Percentiles rank a stretch among this genome's conserved stretches.
Evolutionary conservation across 306 rosid genomes (phyloP).

Genomic region (Hippophae tibetana): DNA sequence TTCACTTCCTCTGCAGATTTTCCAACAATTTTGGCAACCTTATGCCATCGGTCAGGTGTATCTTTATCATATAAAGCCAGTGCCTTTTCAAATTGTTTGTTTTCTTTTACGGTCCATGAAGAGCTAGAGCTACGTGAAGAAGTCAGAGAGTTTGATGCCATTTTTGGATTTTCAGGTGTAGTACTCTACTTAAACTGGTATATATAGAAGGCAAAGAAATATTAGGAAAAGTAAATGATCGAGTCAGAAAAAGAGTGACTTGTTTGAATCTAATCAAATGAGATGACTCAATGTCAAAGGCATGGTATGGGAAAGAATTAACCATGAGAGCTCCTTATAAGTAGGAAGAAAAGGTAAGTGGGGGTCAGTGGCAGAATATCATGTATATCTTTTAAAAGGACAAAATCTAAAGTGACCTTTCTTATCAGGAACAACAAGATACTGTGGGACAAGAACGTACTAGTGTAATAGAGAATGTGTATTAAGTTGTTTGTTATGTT

Average conservation of each 20-base stretch:
- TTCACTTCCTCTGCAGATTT: slow-evolving; percentile 69
- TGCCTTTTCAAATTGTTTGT: slow-evolving; percentile 66
- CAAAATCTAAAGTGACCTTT: slow-evolving; percentile 33
- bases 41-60: slow-evolving; percentile 72
- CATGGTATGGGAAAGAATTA: slow-evolving; percentile 18
- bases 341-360: slow-evolving; percentile 28
- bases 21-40: slow-evolving; percentile 59
- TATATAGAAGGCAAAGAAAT: not conserved
- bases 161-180: slow-evolving; percentile 1
- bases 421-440: slow-evolving; percentile 35
- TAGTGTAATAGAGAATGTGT: slow-evolving; percentile 39
- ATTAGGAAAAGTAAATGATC: not conserved
- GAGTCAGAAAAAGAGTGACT: not conserved
- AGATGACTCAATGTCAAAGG: slow-evolving; percentile 24
- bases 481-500: slow-evolving; percentile 3
- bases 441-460: slow-evolving; percentile 23
- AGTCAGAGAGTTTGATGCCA: slow-evolving; percentile 41
- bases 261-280: slow-evolving; percentile 2
- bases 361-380: slow-evolving; percentile 30
- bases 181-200: not conserved
- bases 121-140: slow-evolving; percentile 28
- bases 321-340: slow-evolving; percentile 33
- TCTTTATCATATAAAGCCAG: slow-evolving; percentile 63
- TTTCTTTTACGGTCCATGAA: slow-evolving; percentile 58
- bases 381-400: slow-evolving; percentile 51